A percentile compares a stretch with the other conserved stretches of the same genome.
Evolutionary conservation across 805 yeast genomes (phyloP).

Genomic region (Starmerella gropengiesseri): DNA sequence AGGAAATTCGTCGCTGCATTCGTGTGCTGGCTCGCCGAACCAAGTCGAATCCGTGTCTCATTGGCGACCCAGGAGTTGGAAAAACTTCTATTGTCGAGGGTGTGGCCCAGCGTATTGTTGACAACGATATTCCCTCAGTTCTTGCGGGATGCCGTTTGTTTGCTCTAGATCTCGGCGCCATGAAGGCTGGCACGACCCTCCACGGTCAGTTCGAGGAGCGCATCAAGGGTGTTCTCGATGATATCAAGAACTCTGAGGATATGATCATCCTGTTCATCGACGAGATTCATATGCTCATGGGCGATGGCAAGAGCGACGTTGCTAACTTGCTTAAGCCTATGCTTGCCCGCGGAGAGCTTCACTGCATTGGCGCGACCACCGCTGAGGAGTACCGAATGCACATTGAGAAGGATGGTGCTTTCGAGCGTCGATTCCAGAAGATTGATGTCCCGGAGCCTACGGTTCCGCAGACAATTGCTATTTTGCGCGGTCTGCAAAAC

Average conservation of each 20-base stretch:
- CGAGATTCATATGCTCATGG: conserved; percentile 99
- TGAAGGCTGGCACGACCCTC: conserved; percentile 97
- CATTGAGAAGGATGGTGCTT: conserved; percentile 95
- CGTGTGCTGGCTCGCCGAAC: conserved; percentile 94
- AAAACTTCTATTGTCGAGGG: conserved; percentile 97
- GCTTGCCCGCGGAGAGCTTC: conserved; percentile 90
- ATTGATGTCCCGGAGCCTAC: conserved; percentile 94
- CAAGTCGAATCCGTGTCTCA: conserved; percentile 89
- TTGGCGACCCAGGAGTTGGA: conserved; percentile 99
- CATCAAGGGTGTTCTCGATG: conserved; percentile 89
- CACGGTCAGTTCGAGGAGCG: conserved; percentile 99
- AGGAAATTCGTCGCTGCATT: conserved; percentile 90
- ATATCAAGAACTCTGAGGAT: conserved; percentile 76
- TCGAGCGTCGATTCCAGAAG: conserved; percentile 96
- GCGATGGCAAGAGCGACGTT: conserved; percentile 95
- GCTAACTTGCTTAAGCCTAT: conserved; percentile 95
- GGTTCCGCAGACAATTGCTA: conserved; percentile 84
- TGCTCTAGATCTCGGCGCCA: conserved; percentile 87
- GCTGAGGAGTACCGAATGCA: conserved; percentile 85
- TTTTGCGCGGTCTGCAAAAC: conserved; percentile 89
- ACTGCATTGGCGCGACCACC: conserved; percentile 98
- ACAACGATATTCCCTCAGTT: conserved; percentile 87
- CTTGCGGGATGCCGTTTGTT: conserved; percentile 70
- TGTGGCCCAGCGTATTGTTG: conserved; percentile 93
- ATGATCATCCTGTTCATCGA: conserved; percentile 88